Conservation (phyloP, 2,329 filamentous ascomycete genomes). For the Boeremia lycopersici region DNA sequence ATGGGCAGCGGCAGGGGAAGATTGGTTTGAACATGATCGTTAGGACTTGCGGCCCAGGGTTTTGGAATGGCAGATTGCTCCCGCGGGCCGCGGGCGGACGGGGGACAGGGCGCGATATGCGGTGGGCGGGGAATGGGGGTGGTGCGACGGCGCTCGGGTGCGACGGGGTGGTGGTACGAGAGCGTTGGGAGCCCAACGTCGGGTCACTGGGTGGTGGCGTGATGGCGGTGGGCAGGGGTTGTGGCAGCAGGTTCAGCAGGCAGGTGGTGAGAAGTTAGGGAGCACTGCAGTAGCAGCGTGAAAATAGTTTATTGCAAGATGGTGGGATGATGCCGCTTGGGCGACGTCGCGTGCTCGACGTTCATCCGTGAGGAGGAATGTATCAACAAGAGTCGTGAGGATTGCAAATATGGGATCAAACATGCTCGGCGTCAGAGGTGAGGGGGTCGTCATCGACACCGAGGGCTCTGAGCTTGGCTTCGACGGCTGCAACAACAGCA, state of each 20-base stretch:
- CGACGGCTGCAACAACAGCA: slow-evolving; percentile 62
- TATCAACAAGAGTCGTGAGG: slow-evolving; percentile 1
- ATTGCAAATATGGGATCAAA: slow-evolving; percentile 1
- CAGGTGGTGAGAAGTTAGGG: neutral
- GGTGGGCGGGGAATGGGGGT: neutral
- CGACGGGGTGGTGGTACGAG: neutral
- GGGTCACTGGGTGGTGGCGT: neutral
- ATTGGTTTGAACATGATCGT: too few relatives aligned
- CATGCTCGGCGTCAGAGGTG: slow-evolving; percentile 24
- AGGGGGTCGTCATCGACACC: slow-evolving; percentile 33
- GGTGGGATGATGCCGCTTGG: neutral
- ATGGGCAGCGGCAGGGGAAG: too few relatives aligned
- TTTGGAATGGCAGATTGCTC: neutral
- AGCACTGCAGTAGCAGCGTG: slow-evolving; percentile 1
- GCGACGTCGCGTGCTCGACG: neutral
- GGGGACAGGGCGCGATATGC: neutral
- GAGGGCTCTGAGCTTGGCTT: slow-evolving; percentile 57
- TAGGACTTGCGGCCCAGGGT: neutral
- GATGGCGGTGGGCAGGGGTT: neutral
- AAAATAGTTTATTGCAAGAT: slow-evolving; percentile 2
- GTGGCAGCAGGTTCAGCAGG: neutral
- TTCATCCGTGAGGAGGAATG: neutral
- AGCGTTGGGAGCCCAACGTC: neutral
- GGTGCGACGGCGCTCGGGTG: slow-evolving; percentile 5
- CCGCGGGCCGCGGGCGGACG: neutral